phyloP scores from a whole-genome alignment of 1,139 yeast species.

The Ogataea hybrid region DNA sequence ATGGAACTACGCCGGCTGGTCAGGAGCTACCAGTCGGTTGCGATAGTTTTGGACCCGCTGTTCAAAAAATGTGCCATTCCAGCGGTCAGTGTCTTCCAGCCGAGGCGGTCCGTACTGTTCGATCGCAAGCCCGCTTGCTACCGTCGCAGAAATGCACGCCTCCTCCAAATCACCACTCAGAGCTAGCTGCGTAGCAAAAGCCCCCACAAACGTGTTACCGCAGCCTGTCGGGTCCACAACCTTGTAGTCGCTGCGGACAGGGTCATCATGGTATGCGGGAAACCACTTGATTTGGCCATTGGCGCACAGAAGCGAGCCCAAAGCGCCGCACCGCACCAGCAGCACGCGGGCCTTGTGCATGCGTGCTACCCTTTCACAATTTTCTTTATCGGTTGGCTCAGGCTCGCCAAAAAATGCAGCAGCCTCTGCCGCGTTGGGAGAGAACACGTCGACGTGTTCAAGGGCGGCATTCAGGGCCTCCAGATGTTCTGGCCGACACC shows the following conservation, averaged over 20 bases:
- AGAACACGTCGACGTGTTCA: conserved; percentile 53
- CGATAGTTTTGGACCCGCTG: conserved; percentile 36
- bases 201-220: conserved; percentile 88
- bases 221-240: conserved; percentile 94
- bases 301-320: conserved; percentile 52
- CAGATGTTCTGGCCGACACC: conserved; percentile 54
- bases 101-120: conserved; percentile 76
- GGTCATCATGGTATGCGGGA: conserved; percentile 66
- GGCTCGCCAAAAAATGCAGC: conserved; percentile 49
- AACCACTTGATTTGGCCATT: conserved; percentile 38
- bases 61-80: conserved; percentile 52
- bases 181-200: conserved; percentile 59
- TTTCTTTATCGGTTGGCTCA: conserved; percentile 41
- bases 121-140: conserved; percentile 77
- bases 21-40: background rate
- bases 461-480: conserved; percentile 42
- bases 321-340: conserved; percentile 68
- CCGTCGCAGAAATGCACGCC: conserved; percentile 67
- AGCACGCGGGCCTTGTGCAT: conserved; percentile 45
- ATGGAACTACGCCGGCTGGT: too few relatives aligned
- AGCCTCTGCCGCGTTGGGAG: conserved; percentile 87
- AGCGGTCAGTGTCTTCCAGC: conserved; percentile 34
- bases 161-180: conserved; percentile 47
- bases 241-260: conserved; percentile 31
- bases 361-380: conserved; percentile 43